Evolutionary conservation across 2,329 filamentous ascomycete genomes (phyloP), one percentile per base, ranked within the genome.

Genomic region (Aschersonia sp.): DNA sequence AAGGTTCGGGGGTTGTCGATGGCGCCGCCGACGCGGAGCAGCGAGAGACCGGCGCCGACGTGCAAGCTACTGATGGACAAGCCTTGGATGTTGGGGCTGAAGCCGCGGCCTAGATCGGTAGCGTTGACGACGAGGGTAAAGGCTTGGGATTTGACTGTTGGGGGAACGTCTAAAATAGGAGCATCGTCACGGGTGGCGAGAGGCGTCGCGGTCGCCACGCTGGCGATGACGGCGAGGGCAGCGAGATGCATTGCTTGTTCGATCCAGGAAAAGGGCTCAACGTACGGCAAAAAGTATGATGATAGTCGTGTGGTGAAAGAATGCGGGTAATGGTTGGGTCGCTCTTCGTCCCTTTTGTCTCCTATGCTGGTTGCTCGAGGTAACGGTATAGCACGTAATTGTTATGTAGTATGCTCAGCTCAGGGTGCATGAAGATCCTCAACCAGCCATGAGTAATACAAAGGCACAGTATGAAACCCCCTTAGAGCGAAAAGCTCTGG

Each of bases 11-110:
- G 32, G 10, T 6, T 10, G 32, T 38, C 32, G 31, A 51, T 46
- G 31, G 58, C 53, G 32, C 10, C 32, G 32, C 32, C 10, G 32
- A 38, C 32, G 32, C 32, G 32, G 32, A 38, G 32, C 6, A 38
- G 32, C 6, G 32, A 38, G 6, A 38, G 32, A 10, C 32, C 32
- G 6, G 32, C 32, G 10, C 32, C 32, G 6, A 38, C 32, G 32
- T 38, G 32, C 32, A 38, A 10, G 10, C 32, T 38, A 10, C 32
- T 38, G 32, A 38, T 38, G 32, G 32, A 38, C 32, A 10, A 38
- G 32, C 6, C 32, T 38, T 38, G 32, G 32, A 38, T 38, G 32
- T 6, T 10, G 32, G 6, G 32, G 32, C 32, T 38, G 32, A 38
- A 38, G 32, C 6, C 32, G 6, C 32, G 32, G 32, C 10, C 32